Conservation (phyloP, 2,329 filamentous ascomycete species). For the Pseudonectria foliicola region DNA sequence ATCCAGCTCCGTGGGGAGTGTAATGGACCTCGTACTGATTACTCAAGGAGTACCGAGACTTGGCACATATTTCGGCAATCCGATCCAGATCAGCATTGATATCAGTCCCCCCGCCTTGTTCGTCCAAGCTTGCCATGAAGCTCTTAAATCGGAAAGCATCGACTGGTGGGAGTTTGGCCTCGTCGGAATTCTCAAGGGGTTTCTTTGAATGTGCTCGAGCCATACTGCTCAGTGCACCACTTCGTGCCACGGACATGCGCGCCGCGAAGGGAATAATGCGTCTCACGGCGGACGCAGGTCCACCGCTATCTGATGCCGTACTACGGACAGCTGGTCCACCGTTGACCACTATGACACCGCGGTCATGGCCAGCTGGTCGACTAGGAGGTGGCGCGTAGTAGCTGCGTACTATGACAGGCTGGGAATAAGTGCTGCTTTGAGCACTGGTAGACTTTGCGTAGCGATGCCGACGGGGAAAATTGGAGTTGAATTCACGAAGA, state of each 20-base stretch:
- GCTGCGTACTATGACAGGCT: conserved; percentile 59
- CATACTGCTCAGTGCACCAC: conserved; percentile 37
- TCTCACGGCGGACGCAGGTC: conserved; percentile 22
- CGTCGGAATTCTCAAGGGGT: conserved; percentile 21
- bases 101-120: conserved; percentile 33
- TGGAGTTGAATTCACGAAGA: conserved; percentile 51
- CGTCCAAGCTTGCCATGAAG: conserved; percentile 51
- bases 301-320: conserved; percentile 20
- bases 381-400: conserved; percentile 44
- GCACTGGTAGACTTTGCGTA: conserved; percentile 51
- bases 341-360: conserved; percentile 24
- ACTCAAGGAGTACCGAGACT: conserved; percentile 57
- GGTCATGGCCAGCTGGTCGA: conserved; percentile 25
- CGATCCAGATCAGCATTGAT: conserved; percentile 54
- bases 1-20: conserved; percentile 52
- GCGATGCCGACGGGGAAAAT: conserved; percentile 49
- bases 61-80: conserved; percentile 61
- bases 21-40: conserved; percentile 63
- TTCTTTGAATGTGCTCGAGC: conserved; percentile 36
- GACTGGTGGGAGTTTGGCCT: conserved; percentile 49
- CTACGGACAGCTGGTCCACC: conserved; percentile 18
- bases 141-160: conserved; percentile 60
- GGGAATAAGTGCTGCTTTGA: conserved; percentile 52
- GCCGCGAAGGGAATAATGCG: conserved; percentile 28
- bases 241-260: conserved; percentile 25